Percentiles rank a stretch among this genome's conserved stretches.
Conservation (phyloP, 2,329 filamentous ascomycete genomes). For the Coccinonectria pachysandricola region DNA sequence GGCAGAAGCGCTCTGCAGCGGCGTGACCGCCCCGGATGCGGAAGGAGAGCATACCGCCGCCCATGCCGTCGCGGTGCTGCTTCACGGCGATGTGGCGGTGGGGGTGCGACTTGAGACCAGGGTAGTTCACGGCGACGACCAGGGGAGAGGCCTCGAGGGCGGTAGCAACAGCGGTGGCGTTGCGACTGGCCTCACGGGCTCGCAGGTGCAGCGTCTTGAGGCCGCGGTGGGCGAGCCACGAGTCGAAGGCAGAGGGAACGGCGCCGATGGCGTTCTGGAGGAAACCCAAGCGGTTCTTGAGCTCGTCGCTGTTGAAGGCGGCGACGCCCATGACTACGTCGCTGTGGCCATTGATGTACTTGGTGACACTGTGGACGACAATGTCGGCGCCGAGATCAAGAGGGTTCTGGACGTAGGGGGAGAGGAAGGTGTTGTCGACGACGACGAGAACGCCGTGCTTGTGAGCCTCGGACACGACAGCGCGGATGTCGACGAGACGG, state of each 20-base stretch:
- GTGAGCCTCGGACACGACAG: conserved; percentile 74
- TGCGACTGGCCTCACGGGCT: conserved; percentile 71
- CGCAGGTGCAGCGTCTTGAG: conserved; percentile 94
- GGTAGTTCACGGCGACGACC: conserved; percentile 90
- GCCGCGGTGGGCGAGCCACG: conserved; percentile 94
- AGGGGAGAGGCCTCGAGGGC: conserved; percentile 71
- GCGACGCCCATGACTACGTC: conserved; percentile 97
- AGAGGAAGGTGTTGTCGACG: conserved; percentile 98
- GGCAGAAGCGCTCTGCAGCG: conserved; percentile 88
- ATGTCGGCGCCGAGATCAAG: conserved; percentile 93
- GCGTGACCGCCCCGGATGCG: conserved; percentile 76
- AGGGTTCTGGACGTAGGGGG: conserved; percentile 93
- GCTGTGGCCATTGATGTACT: conserved; percentile 97
- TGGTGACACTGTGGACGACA: conserved; percentile 93
- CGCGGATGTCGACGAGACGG: conserved; percentile 82
- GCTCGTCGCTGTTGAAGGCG: conserved; percentile 78
- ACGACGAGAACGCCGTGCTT: conserved; percentile 84
- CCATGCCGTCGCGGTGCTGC: conserved; percentile 90
- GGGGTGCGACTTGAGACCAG: conserved; percentile 77
- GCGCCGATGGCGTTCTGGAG: conserved; percentile 96
- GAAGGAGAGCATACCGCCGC: conserved; percentile 96
- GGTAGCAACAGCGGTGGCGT: conserved; percentile 67
- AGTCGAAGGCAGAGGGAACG: conserved; percentile 89
- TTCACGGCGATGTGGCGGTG: conserved; percentile 75
- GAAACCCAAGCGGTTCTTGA: conserved; percentile 72